Evolutionary conservation across 2,329 filamentous ascomycete species (phyloP).

Genomic region (Blastomyces percursus): DNA sequence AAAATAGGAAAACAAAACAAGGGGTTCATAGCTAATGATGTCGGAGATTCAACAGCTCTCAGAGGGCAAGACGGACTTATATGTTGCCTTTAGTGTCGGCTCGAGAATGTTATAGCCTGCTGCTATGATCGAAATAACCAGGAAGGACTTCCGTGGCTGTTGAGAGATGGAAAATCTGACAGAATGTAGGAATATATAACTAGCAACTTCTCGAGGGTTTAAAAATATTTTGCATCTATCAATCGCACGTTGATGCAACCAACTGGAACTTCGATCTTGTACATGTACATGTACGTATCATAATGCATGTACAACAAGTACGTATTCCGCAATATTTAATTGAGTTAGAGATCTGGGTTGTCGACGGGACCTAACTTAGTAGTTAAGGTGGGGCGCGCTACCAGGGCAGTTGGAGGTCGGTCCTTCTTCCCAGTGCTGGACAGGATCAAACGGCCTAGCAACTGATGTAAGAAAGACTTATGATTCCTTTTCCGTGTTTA

Average conservation of each 20-base stretch:
- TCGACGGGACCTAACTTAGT: neutral
- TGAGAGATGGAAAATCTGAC: neutral
- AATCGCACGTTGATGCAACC: too few relatives aligned
- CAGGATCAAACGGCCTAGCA: neutral
- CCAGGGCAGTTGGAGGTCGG: too few relatives aligned
- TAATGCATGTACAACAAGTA: too few relatives aligned
- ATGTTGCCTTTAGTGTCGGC: neutral
- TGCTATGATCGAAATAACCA: neutral
- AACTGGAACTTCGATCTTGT: too few relatives aligned
- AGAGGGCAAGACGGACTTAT: neutral
- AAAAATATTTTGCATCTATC: too few relatives aligned
- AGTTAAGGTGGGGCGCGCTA: neutral
- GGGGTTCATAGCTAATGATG: neutral
- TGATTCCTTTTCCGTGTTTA: too few relatives aligned
- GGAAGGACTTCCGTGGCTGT: neutral
- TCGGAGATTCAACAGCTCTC: neutral
- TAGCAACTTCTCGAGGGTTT: neutral
- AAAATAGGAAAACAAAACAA: neutral
- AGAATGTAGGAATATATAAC: neutral
- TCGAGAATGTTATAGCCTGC: neutral
- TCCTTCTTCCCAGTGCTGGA: neutral
- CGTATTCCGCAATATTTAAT: neutral
- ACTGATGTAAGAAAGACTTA: too few relatives aligned
- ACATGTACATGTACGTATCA: neutral
- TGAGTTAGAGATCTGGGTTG: neutral